Conservation (phyloP, 371 early-diverging fungal species). For the Mucor racemosus region DNA sequence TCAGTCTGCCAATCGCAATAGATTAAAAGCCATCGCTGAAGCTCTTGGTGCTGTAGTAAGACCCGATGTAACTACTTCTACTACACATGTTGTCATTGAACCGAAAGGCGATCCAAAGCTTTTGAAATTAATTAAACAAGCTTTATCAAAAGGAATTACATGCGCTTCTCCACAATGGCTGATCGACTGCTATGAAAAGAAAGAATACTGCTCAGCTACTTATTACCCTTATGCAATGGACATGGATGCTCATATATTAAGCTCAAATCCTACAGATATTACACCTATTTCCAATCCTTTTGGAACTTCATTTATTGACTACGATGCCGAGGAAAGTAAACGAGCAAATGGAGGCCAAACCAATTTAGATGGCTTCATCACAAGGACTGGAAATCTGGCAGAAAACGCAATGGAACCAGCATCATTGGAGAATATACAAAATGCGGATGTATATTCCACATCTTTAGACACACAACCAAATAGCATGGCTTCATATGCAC, state of each 20-base stretch:
- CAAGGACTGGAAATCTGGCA: neutral
- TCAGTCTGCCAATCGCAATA: neutral
- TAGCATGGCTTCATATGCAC: neutral
- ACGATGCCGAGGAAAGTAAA: neutral
- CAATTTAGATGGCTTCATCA: neutral
- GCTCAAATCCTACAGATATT: neutral
- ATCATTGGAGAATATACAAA: neutral
- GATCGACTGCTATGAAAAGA: neutral
- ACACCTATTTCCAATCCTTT: neutral
- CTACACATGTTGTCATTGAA: neutral
- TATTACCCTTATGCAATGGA: neutral
- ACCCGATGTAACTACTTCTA: neutral
- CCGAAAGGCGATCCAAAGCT: neutral
- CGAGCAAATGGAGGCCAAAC: constrained; percentile 6
- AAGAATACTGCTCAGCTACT: neutral
- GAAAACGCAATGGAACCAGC: neutral
- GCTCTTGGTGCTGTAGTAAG: neutral
- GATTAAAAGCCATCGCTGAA: neutral
- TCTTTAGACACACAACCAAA: neutral
- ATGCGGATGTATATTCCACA: neutral
- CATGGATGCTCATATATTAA: neutral
- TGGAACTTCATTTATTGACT: constrained; percentile 1
- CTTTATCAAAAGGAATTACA: neutral
- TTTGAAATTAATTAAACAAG: neutral
- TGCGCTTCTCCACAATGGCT: constrained; percentile 2